Conservation (phyloP, 1,284 basidiomycete genomes). For the Sanguinoderma infundibulare region DNA sequence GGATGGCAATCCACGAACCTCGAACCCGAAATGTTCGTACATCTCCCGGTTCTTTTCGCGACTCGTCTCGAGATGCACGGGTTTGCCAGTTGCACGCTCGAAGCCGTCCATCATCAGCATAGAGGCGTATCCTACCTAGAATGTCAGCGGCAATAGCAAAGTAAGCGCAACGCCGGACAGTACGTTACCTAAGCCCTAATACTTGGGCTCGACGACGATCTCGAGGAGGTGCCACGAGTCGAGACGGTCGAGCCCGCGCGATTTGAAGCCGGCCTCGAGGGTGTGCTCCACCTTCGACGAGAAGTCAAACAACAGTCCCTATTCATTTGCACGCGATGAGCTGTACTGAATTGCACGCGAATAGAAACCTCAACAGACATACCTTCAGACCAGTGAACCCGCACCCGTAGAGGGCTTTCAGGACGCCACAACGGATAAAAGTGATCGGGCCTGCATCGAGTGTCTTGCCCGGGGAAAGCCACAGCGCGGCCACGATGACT, state of each 20-base stretch:
- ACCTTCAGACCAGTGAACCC: background rate
- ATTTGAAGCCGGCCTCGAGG: background rate
- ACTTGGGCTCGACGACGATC: background rate
- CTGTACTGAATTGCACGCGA: background rate
- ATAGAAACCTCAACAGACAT: background rate
- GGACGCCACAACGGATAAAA: background rate
- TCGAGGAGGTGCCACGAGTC: background rate
- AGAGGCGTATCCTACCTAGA: background rate
- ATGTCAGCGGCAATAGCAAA: too few relatives aligned
- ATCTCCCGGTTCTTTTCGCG: background rate
- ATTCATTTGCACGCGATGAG: background rate
- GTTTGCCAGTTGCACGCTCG: background rate
- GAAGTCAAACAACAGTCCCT: background rate
- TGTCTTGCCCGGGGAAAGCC: background rate
- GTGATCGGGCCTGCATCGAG: background rate
- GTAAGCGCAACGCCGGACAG: too few relatives aligned
- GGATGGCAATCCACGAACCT: background rate
- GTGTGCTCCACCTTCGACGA: background rate
- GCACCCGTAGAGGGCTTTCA: background rate
- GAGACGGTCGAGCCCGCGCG: background rate
- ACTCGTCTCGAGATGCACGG: background rate
- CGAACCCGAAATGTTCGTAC: background rate
- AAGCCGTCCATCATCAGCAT: background rate
- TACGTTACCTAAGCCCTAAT: background rate
- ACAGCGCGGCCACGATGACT: background rate